Evolutionary conservation across 2,329 filamentous ascomycete genomes (phyloP).

Genomic region (Blumeriella jaapii): DNA sequence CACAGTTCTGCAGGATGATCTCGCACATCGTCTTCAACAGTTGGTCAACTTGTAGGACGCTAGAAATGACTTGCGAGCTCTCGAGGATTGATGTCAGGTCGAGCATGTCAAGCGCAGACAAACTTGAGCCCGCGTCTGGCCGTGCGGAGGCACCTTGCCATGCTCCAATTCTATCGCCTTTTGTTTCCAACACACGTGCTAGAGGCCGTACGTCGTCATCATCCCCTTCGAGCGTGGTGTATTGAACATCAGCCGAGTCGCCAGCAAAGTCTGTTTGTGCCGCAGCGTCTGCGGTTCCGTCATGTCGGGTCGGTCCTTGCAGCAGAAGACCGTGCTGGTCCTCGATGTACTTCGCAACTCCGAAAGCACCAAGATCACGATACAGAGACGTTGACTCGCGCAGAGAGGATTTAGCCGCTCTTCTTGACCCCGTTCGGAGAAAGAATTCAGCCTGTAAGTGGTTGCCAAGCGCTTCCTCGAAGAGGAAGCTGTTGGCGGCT

Average conservation of each 20-base stretch:
- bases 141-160: constrained; percentile 49
- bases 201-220: constrained; percentile 29
- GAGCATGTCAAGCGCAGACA: constrained; percentile 72
- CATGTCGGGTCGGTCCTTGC: constrained; percentile 46
- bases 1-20: constrained; percentile 68
- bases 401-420: constrained; percentile 58
- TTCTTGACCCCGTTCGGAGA: constrained; percentile 49
- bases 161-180: constrained; percentile 48
- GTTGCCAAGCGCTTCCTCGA: constrained; percentile 64
- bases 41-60: constrained; percentile 63
- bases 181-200: constrained; percentile 33
- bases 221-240: constrained; percentile 35
- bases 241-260: constrained; percentile 42
- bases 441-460: constrained; percentile 66
- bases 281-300: constrained; percentile 47
- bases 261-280: constrained; percentile 62
- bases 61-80: constrained; percentile 70
- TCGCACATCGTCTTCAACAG: constrained; percentile 72
- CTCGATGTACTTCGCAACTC: constrained; percentile 56
- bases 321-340: constrained; percentile 57
- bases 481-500: constrained; percentile 50
- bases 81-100: constrained; percentile 69
- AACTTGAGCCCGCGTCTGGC: constrained; percentile 45
- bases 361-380: constrained; percentile 55
- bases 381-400: constrained; percentile 58